phyloP scores from a whole-genome alignment of 2,329 filamentous ascomycete species.

The Lachnellula suecica region DNA sequence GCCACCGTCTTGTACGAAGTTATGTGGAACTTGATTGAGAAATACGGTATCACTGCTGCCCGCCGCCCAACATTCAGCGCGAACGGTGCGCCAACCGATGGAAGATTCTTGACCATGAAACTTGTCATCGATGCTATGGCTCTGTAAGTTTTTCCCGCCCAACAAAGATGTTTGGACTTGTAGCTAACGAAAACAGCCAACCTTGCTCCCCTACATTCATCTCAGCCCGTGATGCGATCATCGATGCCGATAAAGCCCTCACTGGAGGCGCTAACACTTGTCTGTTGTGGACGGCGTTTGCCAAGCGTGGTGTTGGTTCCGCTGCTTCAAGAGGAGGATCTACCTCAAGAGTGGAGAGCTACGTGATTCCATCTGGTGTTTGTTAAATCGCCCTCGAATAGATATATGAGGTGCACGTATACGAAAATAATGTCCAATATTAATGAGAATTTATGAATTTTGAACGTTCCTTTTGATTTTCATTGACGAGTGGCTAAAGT shows the following conservation, averaged over 20 bases:
- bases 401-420: too few relatives aligned
- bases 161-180: neutral
- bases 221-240: slow-evolving; percentile 51
- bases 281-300: slow-evolving; percentile 53
- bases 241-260: slow-evolving; percentile 53
- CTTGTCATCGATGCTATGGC: slow-evolving; percentile 52
- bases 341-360: slow-evolving; percentile 8
- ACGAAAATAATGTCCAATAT: too few relatives aligned
- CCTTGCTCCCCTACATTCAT: slow-evolving; percentile 56
- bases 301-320: slow-evolving; percentile 53
- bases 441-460: too few relatives aligned
- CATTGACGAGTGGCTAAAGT: too few relatives aligned
- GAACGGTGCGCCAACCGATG: slow-evolving; percentile 50
- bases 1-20: slow-evolving; percentile 54
- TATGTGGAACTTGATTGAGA: slow-evolving; percentile 57
- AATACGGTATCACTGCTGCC: slow-evolving; percentile 49
- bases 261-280: slow-evolving; percentile 51
- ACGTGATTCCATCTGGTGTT: slow-evolving; percentile 7
- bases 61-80: slow-evolving; percentile 40
- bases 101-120: slow-evolving; percentile 40
- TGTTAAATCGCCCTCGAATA: too few relatives aligned
- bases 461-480: too few relatives aligned
- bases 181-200: slow-evolving; percentile 35
- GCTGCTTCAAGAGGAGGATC: slow-evolving; percentile 7
- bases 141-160: slow-evolving; percentile 35